phyloP scores from a whole-genome alignment of 495 filamentous ascomycete genomes.

The Lepidopterella palustris region DNA sequence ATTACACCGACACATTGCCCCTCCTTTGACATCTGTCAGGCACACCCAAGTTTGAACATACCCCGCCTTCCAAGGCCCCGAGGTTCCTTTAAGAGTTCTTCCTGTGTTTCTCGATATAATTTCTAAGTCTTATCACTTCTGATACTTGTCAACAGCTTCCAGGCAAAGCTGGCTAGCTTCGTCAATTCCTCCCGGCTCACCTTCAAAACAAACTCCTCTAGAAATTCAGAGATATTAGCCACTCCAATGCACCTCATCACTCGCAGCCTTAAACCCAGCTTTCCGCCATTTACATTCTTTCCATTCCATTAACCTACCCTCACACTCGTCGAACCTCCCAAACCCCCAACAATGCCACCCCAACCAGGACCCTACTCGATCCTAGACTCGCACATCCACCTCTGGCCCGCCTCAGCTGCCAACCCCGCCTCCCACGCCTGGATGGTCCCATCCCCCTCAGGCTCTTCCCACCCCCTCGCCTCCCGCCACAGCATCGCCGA shows the following conservation, averaged over 20 bases:
- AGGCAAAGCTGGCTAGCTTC: too few species aligned
- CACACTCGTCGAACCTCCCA: not conserved
- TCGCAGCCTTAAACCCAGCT: not conserved
- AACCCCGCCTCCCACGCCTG: constrained; percentile 58
- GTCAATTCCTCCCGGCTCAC: too few species aligned
- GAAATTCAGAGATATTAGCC: too few species aligned
- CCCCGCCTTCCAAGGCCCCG: too few species aligned
- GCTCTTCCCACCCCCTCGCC: constrained; percentile 40
- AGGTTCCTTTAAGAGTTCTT: too few species aligned
- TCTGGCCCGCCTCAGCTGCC: constrained; percentile 56
- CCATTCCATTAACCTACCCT: not conserved
- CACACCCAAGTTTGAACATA: too few species aligned
- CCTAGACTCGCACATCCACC: constrained; percentile 84
- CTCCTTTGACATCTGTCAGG: not conserved
- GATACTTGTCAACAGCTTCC: too few species aligned
- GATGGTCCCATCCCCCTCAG: constrained; percentile 47
- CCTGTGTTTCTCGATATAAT: too few species aligned
- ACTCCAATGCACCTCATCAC: too few species aligned
- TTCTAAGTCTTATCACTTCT: too few species aligned
- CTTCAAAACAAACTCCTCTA: too few species aligned
- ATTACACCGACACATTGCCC: constrained; percentile 1
- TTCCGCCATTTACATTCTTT: not conserved
- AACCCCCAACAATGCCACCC: not conserved
- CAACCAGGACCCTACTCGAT: constrained; percentile 38
- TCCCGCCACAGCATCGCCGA: constrained; percentile 40